Evolutionary conservation across 257 asterid genomes (phyloP).

Genomic region (Solanum rostratum): DNA sequence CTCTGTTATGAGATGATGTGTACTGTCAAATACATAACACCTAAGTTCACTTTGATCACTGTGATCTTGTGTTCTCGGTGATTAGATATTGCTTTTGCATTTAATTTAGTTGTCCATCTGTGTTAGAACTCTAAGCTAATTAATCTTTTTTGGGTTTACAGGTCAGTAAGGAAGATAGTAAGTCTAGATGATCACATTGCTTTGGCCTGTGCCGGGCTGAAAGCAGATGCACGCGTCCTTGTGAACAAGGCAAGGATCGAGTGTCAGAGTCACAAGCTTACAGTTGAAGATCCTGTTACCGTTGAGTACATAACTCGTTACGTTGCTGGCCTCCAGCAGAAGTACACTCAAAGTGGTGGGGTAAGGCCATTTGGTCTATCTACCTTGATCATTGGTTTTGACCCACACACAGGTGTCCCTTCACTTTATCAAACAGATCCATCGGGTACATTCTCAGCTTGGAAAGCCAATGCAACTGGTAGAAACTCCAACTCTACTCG

Average conservation of each 20-base stretch:
- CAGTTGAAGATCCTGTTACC: constrained; percentile 92
- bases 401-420: constrained; percentile 85
- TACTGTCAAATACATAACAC: background rate
- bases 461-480: constrained; percentile 99
- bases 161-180: constrained; percentile 95
- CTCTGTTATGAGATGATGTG: background rate
- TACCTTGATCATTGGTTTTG: constrained; percentile 93
- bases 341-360: constrained; percentile 99
- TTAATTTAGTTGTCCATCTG: background rate
- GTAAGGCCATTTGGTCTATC: constrained; percentile 99
- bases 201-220: constrained; percentile 93
- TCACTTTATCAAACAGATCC: constrained; percentile 97
- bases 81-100: background rate
- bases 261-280: constrained; percentile 81
- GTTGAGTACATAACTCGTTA: constrained; percentile 97
- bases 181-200: constrained; percentile 91
- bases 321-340: constrained; percentile 98
- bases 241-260: constrained; percentile 89
- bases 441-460: constrained; percentile 94
- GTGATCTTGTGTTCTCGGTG: background rate
- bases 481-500: constrained; percentile 87
- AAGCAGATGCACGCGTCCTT: constrained; percentile 96
- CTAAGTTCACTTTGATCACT: background rate
- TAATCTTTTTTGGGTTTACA: constrained; percentile 20
- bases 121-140: background rate